Evolutionary conservation across 2,329 filamentous ascomycete genomes (phyloP).

Genomic region (Uncinocarpus reesii): DNA sequence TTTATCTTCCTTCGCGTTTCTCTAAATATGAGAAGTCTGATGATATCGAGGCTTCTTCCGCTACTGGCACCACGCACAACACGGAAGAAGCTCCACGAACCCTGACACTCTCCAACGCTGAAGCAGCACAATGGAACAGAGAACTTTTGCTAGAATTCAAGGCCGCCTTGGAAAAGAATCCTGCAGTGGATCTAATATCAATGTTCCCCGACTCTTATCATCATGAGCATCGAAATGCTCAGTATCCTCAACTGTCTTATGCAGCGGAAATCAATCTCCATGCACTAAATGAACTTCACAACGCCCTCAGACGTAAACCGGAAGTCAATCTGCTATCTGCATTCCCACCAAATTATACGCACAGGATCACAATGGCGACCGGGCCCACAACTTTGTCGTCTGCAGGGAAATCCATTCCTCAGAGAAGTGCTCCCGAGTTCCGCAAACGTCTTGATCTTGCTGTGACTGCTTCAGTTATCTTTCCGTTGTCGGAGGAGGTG

Average conservation of each 20-base stretch:
- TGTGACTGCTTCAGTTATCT: constrained; percentile 20
- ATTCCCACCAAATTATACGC: constrained; percentile 19
- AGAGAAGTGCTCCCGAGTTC: constrained; percentile 17
- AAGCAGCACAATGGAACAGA: constrained; percentile 21
- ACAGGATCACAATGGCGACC: constrained; percentile 19
- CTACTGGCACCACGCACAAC: too few relatives aligned
- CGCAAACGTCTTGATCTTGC: constrained; percentile 19
- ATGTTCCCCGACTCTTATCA: constrained; percentile 19
- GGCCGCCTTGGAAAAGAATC: constrained; percentile 18
- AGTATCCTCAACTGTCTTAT: constrained; percentile 16
- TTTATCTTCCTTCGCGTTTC: too few relatives aligned
- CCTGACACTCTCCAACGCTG: constrained; percentile 14
- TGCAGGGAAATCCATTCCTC: constrained; percentile 4
- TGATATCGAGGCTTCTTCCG: too few relatives aligned
- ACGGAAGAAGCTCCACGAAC: neutral
- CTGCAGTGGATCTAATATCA: constrained; percentile 20
- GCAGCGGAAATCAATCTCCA: constrained; percentile 17
- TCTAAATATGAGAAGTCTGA: too few relatives aligned
- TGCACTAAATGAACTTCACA: constrained; percentile 16
- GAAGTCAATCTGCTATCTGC: constrained; percentile 20
- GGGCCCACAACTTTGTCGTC: constrained; percentile 7
- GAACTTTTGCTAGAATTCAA: constrained; percentile 20
- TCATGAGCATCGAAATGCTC: constrained; percentile 16
- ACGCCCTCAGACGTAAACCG: constrained; percentile 15
- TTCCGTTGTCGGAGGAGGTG: constrained; percentile 20